These are phyloP conservation scores for Botrytis paeoniae DNA, from an alignment of 2,329 filamentous ascomycete species.

Conservation along the genomic window DNA sequence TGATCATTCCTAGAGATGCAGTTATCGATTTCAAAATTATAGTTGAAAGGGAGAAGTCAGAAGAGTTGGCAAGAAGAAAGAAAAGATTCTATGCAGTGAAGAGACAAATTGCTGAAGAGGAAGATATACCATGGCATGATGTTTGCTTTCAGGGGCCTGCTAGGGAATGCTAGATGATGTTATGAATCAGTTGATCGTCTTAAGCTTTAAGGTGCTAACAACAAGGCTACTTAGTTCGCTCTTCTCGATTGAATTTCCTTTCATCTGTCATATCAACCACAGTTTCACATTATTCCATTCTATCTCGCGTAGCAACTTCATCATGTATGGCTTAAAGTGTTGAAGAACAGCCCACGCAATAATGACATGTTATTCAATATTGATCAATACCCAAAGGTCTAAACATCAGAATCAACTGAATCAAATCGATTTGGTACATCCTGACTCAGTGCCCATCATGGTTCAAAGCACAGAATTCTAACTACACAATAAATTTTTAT, in stretches of 20 bases:
- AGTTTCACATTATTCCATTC: background rate
- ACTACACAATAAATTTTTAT: background rate
- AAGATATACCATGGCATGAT: background rate
- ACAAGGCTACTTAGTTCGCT: background rate
- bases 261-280: too few species aligned
- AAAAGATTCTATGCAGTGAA: background rate
- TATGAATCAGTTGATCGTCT: too few species aligned
- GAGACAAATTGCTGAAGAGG: background rate
- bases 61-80: conserved; percentile 1
- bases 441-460: background rate
- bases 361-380: too few species aligned
- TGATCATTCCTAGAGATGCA: background rate
- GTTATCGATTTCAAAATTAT: background rate
- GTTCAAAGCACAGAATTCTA: background rate
- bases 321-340: background rate
- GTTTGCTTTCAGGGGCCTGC: background rate
- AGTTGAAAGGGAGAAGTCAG: background rate
- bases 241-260: background rate
- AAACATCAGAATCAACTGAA: background rate
- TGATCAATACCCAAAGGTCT: background rate
- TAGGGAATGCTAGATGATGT: too few species aligned
- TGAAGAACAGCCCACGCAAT: background rate
- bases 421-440: too few species aligned
- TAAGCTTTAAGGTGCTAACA: background rate
- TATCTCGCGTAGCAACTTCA: too few species aligned